Percentiles rank a stretch among this genome's conserved stretches.
These are phyloP conservation scores for Takashimella tepidaria DNA, from an alignment of 1,284 basidiomycete species.

Conservation along the genomic window DNA sequence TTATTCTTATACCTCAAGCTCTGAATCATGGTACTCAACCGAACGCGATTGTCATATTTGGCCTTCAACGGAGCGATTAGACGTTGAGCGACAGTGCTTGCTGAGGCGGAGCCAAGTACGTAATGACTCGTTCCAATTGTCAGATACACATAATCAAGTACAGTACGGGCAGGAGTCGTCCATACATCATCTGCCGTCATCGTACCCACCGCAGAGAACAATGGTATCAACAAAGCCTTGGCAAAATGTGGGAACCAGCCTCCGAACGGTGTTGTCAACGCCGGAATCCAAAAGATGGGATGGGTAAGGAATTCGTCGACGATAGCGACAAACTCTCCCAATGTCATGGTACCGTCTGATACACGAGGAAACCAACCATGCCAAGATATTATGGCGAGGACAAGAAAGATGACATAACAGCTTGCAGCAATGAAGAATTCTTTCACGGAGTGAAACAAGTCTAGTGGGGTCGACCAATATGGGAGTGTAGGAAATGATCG, in stretches of 20 bases:
- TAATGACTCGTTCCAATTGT: conserved; percentile 41
- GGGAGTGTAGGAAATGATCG: conserved; percentile 50
- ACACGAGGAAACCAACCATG: conserved; percentile 30
- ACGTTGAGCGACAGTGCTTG: conserved; percentile 26
- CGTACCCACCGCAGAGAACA: conserved; percentile 70
- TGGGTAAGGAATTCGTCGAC: conserved; percentile 13
- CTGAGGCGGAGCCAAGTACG: conserved; percentile 20
- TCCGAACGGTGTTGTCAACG: conserved; percentile 23
- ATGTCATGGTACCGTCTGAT: neutral
- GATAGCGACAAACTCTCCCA: conserved; percentile 20
- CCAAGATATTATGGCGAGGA: conserved; percentile 53
- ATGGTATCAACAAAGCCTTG: conserved; percentile 55
- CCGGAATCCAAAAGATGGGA: conserved; percentile 6
- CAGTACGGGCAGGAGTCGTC: conserved; percentile 18
- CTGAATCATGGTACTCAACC: conserved; percentile 20
- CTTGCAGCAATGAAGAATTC: conserved; percentile 49
- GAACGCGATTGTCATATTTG: conserved; percentile 23
- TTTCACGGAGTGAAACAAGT: conserved; percentile 38
- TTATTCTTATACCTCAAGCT: conserved; percentile 18
- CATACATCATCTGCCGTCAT: conserved; percentile 38
- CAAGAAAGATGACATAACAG: conserved; percentile 57
- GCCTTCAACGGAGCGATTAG: conserved; percentile 18
- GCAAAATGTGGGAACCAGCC: conserved; percentile 55
- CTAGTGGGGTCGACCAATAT: conserved; percentile 28
- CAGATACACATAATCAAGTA: conserved; percentile 41